These are phyloP conservation scores for Diaporthe citrichinensis DNA, from an alignment of 2,329 filamentous ascomycete species.

Conservation along the genomic window DNA sequence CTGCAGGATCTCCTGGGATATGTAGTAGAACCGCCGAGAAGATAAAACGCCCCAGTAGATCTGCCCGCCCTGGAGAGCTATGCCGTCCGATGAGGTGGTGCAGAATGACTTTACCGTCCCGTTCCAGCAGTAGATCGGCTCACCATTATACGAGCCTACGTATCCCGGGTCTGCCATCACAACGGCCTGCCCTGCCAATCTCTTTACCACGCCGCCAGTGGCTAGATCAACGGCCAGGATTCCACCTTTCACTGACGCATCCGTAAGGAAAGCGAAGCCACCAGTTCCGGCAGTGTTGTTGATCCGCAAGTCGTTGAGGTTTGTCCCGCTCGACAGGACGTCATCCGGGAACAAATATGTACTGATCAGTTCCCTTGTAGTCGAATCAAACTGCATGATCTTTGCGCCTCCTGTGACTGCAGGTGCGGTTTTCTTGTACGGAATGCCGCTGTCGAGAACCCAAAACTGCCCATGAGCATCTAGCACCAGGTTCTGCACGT, in stretches of 20 bases:
- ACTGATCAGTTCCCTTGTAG: slow-evolving; percentile 48
- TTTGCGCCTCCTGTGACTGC: slow-evolving; percentile 55
- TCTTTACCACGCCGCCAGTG: slow-evolving; percentile 51
- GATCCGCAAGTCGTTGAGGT: slow-evolving; percentile 58
- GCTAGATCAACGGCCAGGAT: slow-evolving; percentile 56
- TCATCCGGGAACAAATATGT: slow-evolving; percentile 56
- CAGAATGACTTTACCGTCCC: slow-evolving; percentile 50
- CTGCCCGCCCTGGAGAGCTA: slow-evolving; percentile 56
- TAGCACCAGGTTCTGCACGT: slow-evolving; percentile 60
- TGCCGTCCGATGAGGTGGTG: slow-evolving; percentile 53
- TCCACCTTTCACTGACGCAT: slow-evolving; percentile 54
- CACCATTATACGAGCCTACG: slow-evolving; percentile 54
- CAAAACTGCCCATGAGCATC: slow-evolving; percentile 55
- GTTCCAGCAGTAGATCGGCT: slow-evolving; percentile 53
- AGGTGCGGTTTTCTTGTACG: slow-evolving; percentile 46
- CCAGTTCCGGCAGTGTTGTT: slow-evolving; percentile 57
- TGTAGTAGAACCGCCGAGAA: slow-evolving; percentile 56
- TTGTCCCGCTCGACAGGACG: slow-evolving; percentile 52
- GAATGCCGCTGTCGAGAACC: slow-evolving; percentile 58
- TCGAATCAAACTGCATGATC: slow-evolving; percentile 57
- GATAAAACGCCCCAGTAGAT: slow-evolving; percentile 59
- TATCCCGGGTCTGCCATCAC: slow-evolving; percentile 55
- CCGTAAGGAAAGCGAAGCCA: slow-evolving; percentile 58
- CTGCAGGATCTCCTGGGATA: slow-evolving; percentile 52
- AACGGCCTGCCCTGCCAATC: slow-evolving; percentile 55